A percentile compares a stretch with the other conserved stretches of the same genome.
Evolutionary conservation across 306 rosid genomes (phyloP).

Genomic region (Cucurbita moschata): DNA sequence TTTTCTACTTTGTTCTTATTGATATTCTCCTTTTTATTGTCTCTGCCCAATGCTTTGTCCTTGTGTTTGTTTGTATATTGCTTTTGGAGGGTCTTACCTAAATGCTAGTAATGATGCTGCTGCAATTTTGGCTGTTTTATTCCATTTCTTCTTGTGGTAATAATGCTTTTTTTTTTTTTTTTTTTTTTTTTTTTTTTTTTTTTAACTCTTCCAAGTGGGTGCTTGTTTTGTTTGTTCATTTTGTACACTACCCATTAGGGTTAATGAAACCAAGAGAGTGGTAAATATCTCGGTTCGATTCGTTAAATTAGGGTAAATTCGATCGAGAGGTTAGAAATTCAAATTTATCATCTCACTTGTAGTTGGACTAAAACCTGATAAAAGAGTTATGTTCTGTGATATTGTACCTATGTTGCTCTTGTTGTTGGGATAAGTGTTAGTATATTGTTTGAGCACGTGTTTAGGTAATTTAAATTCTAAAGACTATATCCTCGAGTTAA

Average conservation of each 20-base stretch:
- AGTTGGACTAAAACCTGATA: too few relatives aligned
- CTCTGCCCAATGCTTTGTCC: slow-evolving; percentile 1
- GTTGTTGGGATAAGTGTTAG: too few relatives aligned
- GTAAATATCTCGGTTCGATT: neutral
- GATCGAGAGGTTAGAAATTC: too few relatives aligned
- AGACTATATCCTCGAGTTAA: too few relatives aligned
- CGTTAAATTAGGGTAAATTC: too few relatives aligned
- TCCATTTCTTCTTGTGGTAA: neutral
- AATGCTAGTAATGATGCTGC: neutral
- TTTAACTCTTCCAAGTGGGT: neutral
- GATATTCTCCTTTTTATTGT: neutral
- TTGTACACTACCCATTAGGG: neutral
- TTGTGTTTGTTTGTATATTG: neutral
- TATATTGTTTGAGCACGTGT: too few relatives aligned
- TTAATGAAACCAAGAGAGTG: neutral
- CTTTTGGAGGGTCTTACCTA: neutral
- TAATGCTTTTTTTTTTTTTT: neutral
- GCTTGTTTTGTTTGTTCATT: neutral
- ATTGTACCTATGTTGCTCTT: too few relatives aligned
- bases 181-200: too few relatives aligned
- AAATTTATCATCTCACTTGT: too few relatives aligned
- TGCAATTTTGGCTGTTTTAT: neutral
- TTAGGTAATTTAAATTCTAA: too few relatives aligned
- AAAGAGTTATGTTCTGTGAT: too few relatives aligned
- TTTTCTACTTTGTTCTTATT: neutral